Percentiles rank a stretch among this genome's conserved stretches.
These are phyloP conservation scores for Zymoseptoria tritici DNA, from an alignment of 2,329 filamentous ascomycete species.

Conservation along the genomic window DNA sequence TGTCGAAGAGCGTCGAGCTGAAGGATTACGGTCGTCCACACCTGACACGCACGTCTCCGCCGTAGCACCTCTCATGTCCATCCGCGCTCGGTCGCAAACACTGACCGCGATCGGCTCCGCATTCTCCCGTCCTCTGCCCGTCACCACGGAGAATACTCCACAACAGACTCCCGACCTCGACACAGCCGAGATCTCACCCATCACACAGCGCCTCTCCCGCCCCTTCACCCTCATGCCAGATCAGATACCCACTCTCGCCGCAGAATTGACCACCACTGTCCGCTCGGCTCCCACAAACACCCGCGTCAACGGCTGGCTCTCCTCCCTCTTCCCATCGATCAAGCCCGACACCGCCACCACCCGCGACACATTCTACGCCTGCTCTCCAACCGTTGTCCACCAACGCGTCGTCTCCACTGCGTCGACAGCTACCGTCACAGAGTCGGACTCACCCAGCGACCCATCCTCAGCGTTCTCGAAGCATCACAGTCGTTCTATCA, in stretches of 20 bases:
- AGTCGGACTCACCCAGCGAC: slow-evolving; percentile 17
- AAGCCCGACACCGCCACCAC: neutral
- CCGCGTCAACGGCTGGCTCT: slow-evolving; percentile 25
- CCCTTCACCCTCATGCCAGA: slow-evolving; percentile 18
- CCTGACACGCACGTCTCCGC: slow-evolving; percentile 38
- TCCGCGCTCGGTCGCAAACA: slow-evolving; percentile 41
- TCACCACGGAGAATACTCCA: slow-evolving; percentile 1
- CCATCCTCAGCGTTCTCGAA: slow-evolving; percentile 19
- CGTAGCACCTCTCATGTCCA: slow-evolving; percentile 38
- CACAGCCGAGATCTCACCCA: slow-evolving; percentile 10
- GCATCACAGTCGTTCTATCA: slow-evolving; percentile 23
- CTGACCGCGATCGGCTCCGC: slow-evolving; percentile 43
- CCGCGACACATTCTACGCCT: slow-evolving; percentile 20
- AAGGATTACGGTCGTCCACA: slow-evolving; percentile 22
- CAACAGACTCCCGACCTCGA: slow-evolving; percentile 1
- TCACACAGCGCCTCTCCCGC: slow-evolving; percentile 15
- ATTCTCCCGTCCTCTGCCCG: slow-evolving; percentile 33
- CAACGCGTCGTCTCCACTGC: slow-evolving; percentile 13
- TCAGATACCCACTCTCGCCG: slow-evolving; percentile 1
- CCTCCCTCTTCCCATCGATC: slow-evolving; percentile 16
- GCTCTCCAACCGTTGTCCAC: slow-evolving; percentile 5
- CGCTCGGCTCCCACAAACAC: slow-evolving; percentile 5
- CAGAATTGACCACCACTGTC: slow-evolving; percentile 1
- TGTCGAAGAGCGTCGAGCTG: slow-evolving; percentile 41
- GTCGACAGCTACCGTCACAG: slow-evolving; percentile 19